A percentile compares a stretch with the other conserved stretches of the same genome.
These are phyloP conservation scores for Aspergillus candidus DNA, from an alignment of 2,329 filamentous ascomycete species.

Conservation along the genomic window DNA sequence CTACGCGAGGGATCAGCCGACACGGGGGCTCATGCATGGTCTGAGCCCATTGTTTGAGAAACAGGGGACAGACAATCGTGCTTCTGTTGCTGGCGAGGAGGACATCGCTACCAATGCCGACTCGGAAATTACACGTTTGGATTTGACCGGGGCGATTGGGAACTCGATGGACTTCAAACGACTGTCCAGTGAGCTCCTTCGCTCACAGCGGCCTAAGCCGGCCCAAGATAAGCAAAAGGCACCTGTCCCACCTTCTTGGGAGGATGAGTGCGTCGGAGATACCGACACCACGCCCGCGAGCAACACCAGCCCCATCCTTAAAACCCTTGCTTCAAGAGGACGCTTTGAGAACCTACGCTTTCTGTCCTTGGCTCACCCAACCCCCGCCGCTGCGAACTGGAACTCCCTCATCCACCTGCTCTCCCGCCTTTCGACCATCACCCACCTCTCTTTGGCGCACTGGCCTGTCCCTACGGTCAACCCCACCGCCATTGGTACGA, in stretches of 20 bases:
- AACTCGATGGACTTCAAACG: slow-evolving; percentile 45
- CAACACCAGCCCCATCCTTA: slow-evolving; percentile 10
- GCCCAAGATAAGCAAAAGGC: slow-evolving; percentile 7
- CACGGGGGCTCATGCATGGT: slow-evolving; percentile 37
- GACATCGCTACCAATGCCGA: slow-evolving; percentile 20
- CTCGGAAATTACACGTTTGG: slow-evolving; percentile 45
- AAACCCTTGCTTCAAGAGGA: slow-evolving; percentile 20
- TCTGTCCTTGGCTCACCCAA: slow-evolving; percentile 52
- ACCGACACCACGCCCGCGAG: background rate
- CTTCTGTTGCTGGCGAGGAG: slow-evolving; percentile 16
- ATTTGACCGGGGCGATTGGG: slow-evolving; percentile 48
- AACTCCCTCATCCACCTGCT: slow-evolving; percentile 49
- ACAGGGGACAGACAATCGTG: slow-evolving; percentile 3
- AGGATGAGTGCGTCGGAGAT: slow-evolving; percentile 23
- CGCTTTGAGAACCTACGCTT: slow-evolving; percentile 51
- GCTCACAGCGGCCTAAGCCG: slow-evolving; percentile 11
- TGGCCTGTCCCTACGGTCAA: slow-evolving; percentile 57
- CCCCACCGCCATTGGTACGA: slow-evolving; percentile 45
- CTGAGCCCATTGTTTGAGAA: slow-evolving; percentile 46
- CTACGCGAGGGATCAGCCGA: slow-evolving; percentile 40
- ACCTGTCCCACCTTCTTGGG: slow-evolving; percentile 37
- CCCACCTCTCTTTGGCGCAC: slow-evolving; percentile 57
- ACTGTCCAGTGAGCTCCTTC: slow-evolving; percentile 41
- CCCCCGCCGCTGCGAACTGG: slow-evolving; percentile 46
- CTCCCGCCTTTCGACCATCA: slow-evolving; percentile 50